Percentiles rank a stretch among this genome's conserved stretches.
phyloP scores from a whole-genome alignment of 441 rosid genomes.

The Gossypium schwendimanii region DNA sequence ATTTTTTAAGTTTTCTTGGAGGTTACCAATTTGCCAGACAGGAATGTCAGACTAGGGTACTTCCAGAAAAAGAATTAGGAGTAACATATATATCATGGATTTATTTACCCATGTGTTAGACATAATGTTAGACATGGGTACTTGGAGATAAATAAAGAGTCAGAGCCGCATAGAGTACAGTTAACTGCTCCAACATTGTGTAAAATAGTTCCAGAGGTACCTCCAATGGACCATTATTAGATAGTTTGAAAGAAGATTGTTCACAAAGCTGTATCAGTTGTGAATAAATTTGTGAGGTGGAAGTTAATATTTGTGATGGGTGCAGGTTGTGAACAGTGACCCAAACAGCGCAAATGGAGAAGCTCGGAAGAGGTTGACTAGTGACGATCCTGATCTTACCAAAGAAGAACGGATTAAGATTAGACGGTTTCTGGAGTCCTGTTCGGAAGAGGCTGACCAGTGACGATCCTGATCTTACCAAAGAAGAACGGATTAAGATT shows the following conservation, averaged over 20 bases:
- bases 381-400: constrained; percentile 56
- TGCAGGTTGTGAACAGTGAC: constrained; percentile 50
- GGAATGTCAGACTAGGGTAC: background rate
- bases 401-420: constrained; percentile 49
- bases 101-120: too few species aligned
- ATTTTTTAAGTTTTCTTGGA: background rate
- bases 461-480: too few species aligned
- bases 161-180: too few species aligned
- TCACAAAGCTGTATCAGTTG: background rate
- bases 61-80: too few species aligned
- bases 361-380: constrained; percentile 43
- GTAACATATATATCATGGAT: too few species aligned
- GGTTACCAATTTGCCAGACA: background rate
- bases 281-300: background rate
- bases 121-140: background rate
- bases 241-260: too few species aligned
- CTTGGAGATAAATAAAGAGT: background rate
- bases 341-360: constrained; percentile 30
- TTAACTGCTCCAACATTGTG: too few species aligned
- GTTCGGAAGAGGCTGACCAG: too few species aligned
- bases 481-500: too few species aligned
- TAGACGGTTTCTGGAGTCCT: constrained; percentile 53
- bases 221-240: too few species aligned
- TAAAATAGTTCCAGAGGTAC: too few species aligned
- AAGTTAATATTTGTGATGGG: background rate